Conservation (phyloP, 768 basidiomycete genomes). For the Boletus fagicola region DNA sequence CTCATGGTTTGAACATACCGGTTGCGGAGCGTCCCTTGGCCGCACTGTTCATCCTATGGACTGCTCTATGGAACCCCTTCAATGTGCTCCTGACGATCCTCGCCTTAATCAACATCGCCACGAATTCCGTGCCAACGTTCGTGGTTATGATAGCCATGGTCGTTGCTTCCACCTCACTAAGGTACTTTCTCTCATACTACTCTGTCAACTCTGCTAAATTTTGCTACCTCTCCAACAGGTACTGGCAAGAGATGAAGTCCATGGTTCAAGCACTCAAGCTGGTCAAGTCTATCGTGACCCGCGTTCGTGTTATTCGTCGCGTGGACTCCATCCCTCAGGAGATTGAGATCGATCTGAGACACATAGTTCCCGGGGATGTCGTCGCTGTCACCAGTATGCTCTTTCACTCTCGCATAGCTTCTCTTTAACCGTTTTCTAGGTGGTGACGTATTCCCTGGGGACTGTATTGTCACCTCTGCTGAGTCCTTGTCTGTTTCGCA, state of each 20-base stretch:
- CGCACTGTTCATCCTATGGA: constrained; percentile 29
- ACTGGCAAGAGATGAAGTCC: constrained; percentile 36
- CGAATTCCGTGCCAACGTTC: constrained; percentile 33
- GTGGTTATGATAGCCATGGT: constrained; percentile 37
- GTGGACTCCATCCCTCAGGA: constrained; percentile 22
- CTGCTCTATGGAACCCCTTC: constrained; percentile 37
- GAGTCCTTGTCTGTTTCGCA: constrained; percentile 35
- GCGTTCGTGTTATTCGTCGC: constrained; percentile 32
- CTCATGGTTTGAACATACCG: constrained; percentile 29
- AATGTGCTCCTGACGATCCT: constrained; percentile 34
- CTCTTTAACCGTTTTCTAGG: constrained; percentile 15
- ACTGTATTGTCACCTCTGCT: constrained; percentile 34
- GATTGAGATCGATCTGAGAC: constrained; percentile 31
- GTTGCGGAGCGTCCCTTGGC: constrained; percentile 33
- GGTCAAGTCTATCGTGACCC: constrained; percentile 34
- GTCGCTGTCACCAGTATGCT: constrained; percentile 30
- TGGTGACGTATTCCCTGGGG: constrained; percentile 37
- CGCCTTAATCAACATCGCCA: constrained; percentile 33
- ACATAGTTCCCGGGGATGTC: constrained; percentile 35
- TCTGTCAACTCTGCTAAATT: neutral
- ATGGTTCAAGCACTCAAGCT: constrained; percentile 35
- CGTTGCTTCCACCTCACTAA: constrained; percentile 33
- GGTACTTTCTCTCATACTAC: constrained; percentile 12
- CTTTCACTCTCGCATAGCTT: neutral
- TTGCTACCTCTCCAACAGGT: constrained; percentile 9